Evolutionary conservation across 176 grass and related monocot genomes (phyloP).

Genomic region (Phyllostachys edulis): DNA sequence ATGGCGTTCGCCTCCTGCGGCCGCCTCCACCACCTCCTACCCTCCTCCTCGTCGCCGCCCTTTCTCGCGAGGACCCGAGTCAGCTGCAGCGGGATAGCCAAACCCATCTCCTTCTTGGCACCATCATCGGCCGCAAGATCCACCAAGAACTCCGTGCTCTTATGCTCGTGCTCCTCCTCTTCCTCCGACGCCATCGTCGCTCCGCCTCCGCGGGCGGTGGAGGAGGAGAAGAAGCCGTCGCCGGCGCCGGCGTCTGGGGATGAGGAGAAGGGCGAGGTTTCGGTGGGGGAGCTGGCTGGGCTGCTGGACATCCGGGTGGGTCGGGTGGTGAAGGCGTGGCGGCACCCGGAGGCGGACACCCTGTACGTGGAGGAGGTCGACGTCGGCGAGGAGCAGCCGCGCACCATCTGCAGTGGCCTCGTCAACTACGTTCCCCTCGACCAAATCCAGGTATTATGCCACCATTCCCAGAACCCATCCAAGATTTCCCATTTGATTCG

Average conservation of each 20-base stretch:
- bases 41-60: slow-evolving; percentile 14
- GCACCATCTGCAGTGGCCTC: slow-evolving; percentile 92
- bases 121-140: slow-evolving; percentile 19
- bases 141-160: slow-evolving; percentile 19
- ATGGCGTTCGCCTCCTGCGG: slow-evolving; percentile 32
- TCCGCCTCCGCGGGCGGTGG: background rate
- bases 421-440: slow-evolving; percentile 78
- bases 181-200: background rate
- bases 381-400: slow-evolving; percentile 73
- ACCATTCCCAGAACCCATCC: background rate
- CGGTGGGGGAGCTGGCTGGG: slow-evolving; percentile 52
- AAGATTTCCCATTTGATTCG: background rate
- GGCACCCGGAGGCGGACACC: slow-evolving; percentile 82
- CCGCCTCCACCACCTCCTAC: background rate
- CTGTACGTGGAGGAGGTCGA: slow-evolving; percentile 93
- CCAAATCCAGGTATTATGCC: slow-evolving; percentile 57
- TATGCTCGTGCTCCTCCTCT: slow-evolving; percentile 24
- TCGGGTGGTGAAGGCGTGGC: slow-evolving; percentile 76
- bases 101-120: slow-evolving; percentile 28
- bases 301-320: slow-evolving; percentile 81
- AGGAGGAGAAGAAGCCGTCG: slow-evolving; percentile 11
- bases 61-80: slow-evolving; percentile 1
- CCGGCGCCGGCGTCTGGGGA: background rate
- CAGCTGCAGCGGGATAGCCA: background rate
- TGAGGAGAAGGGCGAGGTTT: slow-evolving; percentile 39